A percentile compares a stretch with the other conserved stretches of the same genome.
Conservation (phyloP, 192 early-diverging fungal genomes). For the Ramicandelaber brevisporus region DNA sequence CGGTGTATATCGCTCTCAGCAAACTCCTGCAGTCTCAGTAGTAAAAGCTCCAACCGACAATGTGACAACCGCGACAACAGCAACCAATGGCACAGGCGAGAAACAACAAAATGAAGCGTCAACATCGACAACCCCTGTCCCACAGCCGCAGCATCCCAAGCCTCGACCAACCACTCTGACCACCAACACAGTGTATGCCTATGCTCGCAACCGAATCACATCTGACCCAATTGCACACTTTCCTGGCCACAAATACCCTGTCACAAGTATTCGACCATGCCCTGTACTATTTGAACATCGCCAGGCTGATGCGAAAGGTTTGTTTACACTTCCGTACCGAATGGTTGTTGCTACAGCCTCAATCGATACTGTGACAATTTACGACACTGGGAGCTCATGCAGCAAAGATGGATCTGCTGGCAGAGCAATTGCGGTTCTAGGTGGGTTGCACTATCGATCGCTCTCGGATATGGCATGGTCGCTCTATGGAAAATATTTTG, state of each 20-base stretch:
- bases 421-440: constrained; percentile 39
- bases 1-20: constrained; percentile 24
- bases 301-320: constrained; percentile 2
- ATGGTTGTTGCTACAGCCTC: constrained; percentile 66
- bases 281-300: constrained; percentile 8
- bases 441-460: constrained; percentile 68
- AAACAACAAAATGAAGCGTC: too few relatives aligned
- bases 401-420: not conserved
- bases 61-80: too few relatives aligned
- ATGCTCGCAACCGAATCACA: constrained; percentile 27
- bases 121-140: not conserved
- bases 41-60: too few relatives aligned
- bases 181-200: constrained; percentile 37
- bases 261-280: constrained; percentile 47
- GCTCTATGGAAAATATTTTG: too few relatives aligned
- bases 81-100: too few relatives aligned
- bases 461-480: constrained; percentile 80
- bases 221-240: constrained; percentile 40
- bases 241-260: constrained; percentile 44
- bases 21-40: too few relatives aligned
- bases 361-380: constrained; percentile 58
- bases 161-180: constrained; percentile 10
- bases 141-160: not conserved
- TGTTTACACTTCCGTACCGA: constrained; percentile 26
- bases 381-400: constrained; percentile 41